phyloP scores from a whole-genome alignment of 768 basidiomycete genomes.

The Boletellus sp. region DNA sequence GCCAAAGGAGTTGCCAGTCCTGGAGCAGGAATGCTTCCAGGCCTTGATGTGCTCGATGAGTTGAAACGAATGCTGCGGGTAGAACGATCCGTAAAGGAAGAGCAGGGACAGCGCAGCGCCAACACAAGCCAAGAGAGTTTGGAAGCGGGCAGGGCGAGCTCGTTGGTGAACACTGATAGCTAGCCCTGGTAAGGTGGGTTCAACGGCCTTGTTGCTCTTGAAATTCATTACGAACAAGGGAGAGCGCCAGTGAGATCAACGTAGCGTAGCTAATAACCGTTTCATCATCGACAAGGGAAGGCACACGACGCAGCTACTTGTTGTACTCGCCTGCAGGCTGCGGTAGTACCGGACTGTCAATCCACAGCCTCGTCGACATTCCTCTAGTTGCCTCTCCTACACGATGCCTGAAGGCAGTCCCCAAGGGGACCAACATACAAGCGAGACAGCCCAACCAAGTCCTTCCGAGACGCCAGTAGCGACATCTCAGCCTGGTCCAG shows the following conservation, averaged over 20 bases:
- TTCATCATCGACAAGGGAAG: no score
- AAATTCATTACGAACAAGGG: constrained; percentile 11
- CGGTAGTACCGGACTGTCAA: no score
- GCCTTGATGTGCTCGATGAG: constrained; percentile 1
- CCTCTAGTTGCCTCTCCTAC: no score
- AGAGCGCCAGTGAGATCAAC: neutral
- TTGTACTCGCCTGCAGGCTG: no score
- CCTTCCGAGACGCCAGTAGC: neutral
- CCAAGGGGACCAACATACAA: neutral
- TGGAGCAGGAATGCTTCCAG: constrained; percentile 10
- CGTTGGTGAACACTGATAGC: neutral
- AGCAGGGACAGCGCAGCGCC: constrained; percentile 3
- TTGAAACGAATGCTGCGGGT: neutral
- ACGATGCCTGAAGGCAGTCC: constrained; percentile 18
- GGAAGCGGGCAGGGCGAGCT: neutral
- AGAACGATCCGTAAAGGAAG: constrained; percentile 9
- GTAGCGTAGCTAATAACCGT: no score
- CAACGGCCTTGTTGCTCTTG: neutral
- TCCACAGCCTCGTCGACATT: no score
- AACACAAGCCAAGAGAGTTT: constrained; percentile 3
- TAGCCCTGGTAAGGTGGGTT: constrained; percentile 10
- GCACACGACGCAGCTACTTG: no score
- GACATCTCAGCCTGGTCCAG: neutral
- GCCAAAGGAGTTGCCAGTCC: constrained; percentile 4
- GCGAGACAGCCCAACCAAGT: neutral